Conservation (phyloP, 495 filamentous ascomycete genomes). For the Penicillium alfredii region DNA sequence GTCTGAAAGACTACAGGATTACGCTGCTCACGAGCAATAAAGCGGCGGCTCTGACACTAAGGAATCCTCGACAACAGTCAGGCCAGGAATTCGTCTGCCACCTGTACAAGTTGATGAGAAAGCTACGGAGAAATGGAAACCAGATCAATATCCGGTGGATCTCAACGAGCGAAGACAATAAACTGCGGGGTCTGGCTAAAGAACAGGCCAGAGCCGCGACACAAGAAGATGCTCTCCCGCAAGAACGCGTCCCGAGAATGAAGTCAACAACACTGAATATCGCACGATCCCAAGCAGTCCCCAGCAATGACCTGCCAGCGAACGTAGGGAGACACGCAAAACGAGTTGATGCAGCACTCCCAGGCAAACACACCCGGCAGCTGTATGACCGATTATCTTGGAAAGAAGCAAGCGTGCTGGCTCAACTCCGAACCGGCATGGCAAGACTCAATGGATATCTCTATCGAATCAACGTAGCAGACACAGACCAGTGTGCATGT, state of each 20-base stretch:
- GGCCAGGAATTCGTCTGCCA: slow-evolving; percentile 14
- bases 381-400: slow-evolving; percentile 24
- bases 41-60: slow-evolving; percentile 16
- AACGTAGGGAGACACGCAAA: slow-evolving; percentile 20
- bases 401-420: slow-evolving; percentile 24
- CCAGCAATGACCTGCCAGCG: slow-evolving; percentile 6
- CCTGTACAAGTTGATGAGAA: slow-evolving; percentile 20
- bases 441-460: slow-evolving; percentile 26
- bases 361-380: slow-evolving; percentile 23
- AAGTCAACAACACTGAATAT: slow-evolving; percentile 6
- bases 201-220: slow-evolving; percentile 16
- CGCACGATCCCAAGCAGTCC: slow-evolving; percentile 5
- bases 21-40: slow-evolving; percentile 19
- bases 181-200: slow-evolving; percentile 18
- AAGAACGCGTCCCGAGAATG: slow-evolving; percentile 8
- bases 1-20: slow-evolving; percentile 10
- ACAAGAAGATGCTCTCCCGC: slow-evolving; percentile 6
- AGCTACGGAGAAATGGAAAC: slow-evolving; percentile 15
- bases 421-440: slow-evolving; percentile 27
- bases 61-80: slow-evolving; percentile 16
- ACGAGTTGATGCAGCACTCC: slow-evolving; percentile 25
- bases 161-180: slow-evolving; percentile 13
- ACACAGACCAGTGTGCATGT: too few relatives aligned
- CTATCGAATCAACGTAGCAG: too few relatives aligned
- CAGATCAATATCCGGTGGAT: slow-evolving; percentile 10